Base-by-base conservation (phyloP, 106 monocot genomes). In the Allium sativum region DNA sequence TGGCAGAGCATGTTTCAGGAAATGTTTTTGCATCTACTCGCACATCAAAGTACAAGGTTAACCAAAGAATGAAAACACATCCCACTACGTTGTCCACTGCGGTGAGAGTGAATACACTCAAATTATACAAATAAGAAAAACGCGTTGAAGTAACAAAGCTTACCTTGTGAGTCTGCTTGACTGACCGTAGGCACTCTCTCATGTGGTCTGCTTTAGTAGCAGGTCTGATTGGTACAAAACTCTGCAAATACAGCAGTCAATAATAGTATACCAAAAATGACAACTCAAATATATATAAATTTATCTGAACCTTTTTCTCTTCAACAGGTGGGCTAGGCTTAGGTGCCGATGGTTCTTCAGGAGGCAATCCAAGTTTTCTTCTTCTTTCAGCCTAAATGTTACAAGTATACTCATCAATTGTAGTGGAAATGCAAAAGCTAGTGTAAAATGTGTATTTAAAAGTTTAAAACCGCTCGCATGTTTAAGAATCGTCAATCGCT, bases 111-210 rank as follows among this genome's bases (percentile, higher is more conserved):
- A 31, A 31, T 31, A 31, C 31, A 5, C 31, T 31, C 5, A 31
- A 58, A 58, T 58, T 41, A 14, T 14, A 8, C 55, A 41, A 3
- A 41, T 21, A 58, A 58, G 40, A 7, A 12, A 58, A 57, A 57
- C 3, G 15, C 22, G 12, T 22, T 22, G 51, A 55, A 50, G 69
- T 7, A 18, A 71, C 22, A 71, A 45, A 56, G 16, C 45, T 15
- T 48, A 71, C 96, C 91, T 84, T 87, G 70, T 98, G 80, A 58
- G 58, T 76, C 12, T 87, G 91, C 74, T 98, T 98, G 52, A 98
- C 84, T 44, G 82, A 74, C 31, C 96, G 81, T 21, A 98, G 70
- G 62, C 84, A 88, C 52, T 98, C 96, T 76, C 88, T 91, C 88
- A 98, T 84, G 11, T 64, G 80, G 40, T 98, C 96, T n/a, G 70